Evolutionary conservation across 805 yeast species (phyloP).

Genomic region (Candida nitratophila): DNA sequence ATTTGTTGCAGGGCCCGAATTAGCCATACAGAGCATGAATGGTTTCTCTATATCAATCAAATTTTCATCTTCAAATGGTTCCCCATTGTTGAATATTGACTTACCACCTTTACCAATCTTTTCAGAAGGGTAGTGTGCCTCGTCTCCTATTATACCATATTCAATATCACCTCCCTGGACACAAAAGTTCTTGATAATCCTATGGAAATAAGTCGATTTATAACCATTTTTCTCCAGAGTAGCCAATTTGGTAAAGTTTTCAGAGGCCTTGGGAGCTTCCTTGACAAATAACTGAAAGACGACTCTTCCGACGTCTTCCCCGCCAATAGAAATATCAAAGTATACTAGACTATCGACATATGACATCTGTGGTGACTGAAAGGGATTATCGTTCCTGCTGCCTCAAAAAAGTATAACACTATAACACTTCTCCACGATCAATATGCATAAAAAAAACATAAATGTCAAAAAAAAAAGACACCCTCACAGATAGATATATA

Average conservation of each 20-base stretch:
- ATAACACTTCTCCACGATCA: too few relatives aligned
- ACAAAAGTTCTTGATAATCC: constrained; percentile 63
- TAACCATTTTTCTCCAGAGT: constrained; percentile 27
- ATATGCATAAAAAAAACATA: too few relatives aligned
- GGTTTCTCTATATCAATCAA: constrained; percentile 34
- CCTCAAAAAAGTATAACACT: too few relatives aligned
- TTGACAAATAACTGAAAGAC: constrained; percentile 45
- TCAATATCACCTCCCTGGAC: constrained; percentile 60
- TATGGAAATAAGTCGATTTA: constrained; percentile 45
- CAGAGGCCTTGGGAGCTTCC: constrained; percentile 50
- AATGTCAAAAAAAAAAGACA: too few relatives aligned
- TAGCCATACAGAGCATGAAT: constrained; percentile 59
- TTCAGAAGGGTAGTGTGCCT: constrained; percentile 17
- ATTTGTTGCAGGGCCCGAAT: constrained; percentile 44
- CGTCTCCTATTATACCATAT: constrained; percentile 26
- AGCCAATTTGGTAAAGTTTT: constrained; percentile 45
- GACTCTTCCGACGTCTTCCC: constrained; percentile 43
- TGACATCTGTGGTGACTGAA: too few relatives aligned
- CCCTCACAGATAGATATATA: too few relatives aligned
- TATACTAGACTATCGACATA: constrained; percentile 9
- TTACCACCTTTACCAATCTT: constrained; percentile 37
- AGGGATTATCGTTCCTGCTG: too few relatives aligned
- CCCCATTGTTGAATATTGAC: constrained; percentile 28
- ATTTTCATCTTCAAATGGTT: constrained; percentile 54
- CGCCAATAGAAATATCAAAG: constrained; percentile 46